These are phyloP conservation scores for Trichoderma oligosporum DNA, from an alignment of 2,329 filamentous ascomycete species.

Conservation along the genomic window DNA sequence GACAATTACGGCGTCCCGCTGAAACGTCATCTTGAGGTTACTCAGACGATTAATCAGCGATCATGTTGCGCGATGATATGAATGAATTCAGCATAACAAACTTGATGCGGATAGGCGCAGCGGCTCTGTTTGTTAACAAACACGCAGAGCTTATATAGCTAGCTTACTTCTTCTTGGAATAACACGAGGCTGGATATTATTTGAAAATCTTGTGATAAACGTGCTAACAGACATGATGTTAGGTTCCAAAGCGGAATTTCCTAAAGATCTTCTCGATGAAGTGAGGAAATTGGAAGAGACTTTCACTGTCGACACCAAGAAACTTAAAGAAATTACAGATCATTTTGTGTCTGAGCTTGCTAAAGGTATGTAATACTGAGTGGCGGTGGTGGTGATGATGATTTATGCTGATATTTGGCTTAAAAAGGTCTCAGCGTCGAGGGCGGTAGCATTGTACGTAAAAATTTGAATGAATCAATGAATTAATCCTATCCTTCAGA, in stretches of 20 bases:
- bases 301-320: slow-evolving; percentile 73
- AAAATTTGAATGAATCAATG: not conserved
- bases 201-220: not conserved
- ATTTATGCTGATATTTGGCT: not conserved
- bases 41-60: not conserved
- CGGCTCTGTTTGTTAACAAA: not conserved
- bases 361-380: slow-evolving; percentile 57
- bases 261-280: slow-evolving; percentile 74
- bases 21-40: slow-evolving; percentile 8
- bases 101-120: not conserved
- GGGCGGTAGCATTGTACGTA: slow-evolving; percentile 85
- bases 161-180: not conserved
- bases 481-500: not conserved
- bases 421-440: slow-evolving; percentile 70
- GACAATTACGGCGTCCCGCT: not conserved
- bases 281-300: slow-evolving; percentile 79
- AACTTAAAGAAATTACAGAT: slow-evolving; percentile 83
- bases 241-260: slow-evolving; percentile 91
- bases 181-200: not conserved
- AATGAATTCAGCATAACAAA: not conserved
- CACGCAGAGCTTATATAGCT: not conserved
- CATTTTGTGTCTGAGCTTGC: slow-evolving; percentile 86
- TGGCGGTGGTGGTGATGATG: not conserved
- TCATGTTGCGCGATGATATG: not conserved
- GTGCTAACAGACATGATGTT: slow-evolving; percentile 24